A percentile compares a stretch with the other conserved stretches of the same genome.
These are phyloP conservation scores for Linnemannia hyalina DNA, from an alignment of 192 early-diverging fungal species.

Conservation along the genomic window DNA sequence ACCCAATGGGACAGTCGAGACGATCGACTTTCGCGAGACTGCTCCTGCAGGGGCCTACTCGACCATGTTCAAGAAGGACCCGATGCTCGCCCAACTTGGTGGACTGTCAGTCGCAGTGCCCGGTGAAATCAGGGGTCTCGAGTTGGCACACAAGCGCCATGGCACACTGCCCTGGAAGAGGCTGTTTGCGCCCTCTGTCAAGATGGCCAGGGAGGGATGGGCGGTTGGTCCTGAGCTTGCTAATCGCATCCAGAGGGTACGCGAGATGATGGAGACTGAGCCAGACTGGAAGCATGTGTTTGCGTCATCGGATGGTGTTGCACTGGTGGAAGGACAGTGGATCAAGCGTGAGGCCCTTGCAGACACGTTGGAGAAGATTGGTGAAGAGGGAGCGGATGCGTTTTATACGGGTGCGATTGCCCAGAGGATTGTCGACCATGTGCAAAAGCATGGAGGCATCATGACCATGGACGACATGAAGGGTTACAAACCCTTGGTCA, in stretches of 20 bases:
- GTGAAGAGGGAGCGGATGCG: conserved; percentile 61
- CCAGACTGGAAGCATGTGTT: conserved; percentile 40
- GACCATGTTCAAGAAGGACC: conserved; percentile 87
- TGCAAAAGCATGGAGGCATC: conserved; percentile 78
- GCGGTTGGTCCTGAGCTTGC: conserved; percentile 62
- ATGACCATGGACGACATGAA: conserved; percentile 82
- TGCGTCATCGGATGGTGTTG: conserved; percentile 23
- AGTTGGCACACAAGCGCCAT: conserved; percentile 81
- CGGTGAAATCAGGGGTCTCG: conserved; percentile 92
- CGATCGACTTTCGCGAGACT: conserved; percentile 92
- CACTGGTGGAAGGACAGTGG: conserved; percentile 33
- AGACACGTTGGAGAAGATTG: conserved; percentile 65
- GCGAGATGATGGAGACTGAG: conserved; percentile 22
- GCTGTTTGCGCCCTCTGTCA: conserved; percentile 83
- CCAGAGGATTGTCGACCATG: conserved; percentile 72
- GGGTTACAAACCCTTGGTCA: conserved; percentile 71
- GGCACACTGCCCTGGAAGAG: conserved; percentile 87
- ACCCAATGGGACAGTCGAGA: conserved; percentile 68
- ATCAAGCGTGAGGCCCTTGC: conserved; percentile 65
- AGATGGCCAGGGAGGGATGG: conserved; percentile 81
- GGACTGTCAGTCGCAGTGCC: conserved; percentile 84
- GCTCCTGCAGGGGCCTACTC: conserved; percentile 78
- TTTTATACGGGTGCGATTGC: conserved; percentile 78
- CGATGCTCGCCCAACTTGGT: conserved; percentile 75
- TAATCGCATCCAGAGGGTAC: conserved; percentile 27